Conservation (phyloP, 768 basidiomycete species). For the Pulveroboletus sp. region DNA sequence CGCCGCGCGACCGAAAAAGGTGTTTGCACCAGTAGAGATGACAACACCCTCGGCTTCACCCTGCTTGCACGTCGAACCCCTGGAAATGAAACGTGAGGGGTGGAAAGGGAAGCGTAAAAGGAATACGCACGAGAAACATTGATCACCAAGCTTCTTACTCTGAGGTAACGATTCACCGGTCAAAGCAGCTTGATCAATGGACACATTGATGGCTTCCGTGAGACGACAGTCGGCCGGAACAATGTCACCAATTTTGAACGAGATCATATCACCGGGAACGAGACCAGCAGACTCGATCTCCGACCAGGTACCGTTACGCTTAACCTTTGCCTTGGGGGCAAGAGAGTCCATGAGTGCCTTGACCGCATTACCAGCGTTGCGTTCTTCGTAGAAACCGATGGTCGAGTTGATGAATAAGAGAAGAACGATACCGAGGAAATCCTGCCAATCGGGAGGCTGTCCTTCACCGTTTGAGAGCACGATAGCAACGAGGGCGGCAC, state of each 20-base stretch:
- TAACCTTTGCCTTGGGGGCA: slow-evolving; percentile 95
- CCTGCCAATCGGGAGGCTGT: slow-evolving; percentile 91
- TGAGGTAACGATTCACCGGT: slow-evolving; percentile 96
- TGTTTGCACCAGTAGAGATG: slow-evolving; percentile 96
- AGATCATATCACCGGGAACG: slow-evolving; percentile 93
- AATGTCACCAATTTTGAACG: slow-evolving; percentile 99
- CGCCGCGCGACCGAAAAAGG: slow-evolving; percentile 98
- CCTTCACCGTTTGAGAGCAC: slow-evolving; percentile 90
- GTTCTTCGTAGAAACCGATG: slow-evolving; percentile 98
- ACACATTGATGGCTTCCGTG: slow-evolving; percentile 94
- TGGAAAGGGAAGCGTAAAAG: background rate
- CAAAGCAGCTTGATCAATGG: slow-evolving; percentile 96
- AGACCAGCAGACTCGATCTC: slow-evolving; percentile 90
- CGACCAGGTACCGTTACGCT: slow-evolving; percentile 77
- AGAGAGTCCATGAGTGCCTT: slow-evolving; percentile 99
- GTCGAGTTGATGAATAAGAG: slow-evolving; percentile 92
- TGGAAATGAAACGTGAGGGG: slow-evolving; percentile 24
- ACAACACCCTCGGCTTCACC: slow-evolving; percentile 99
- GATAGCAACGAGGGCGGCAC: slow-evolving; percentile 91
- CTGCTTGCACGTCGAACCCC: slow-evolving; percentile 97
- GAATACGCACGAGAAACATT: slow-evolving; percentile 92
- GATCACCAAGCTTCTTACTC: slow-evolving; percentile 89
- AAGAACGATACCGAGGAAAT: slow-evolving; percentile 94
- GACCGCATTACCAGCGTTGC: slow-evolving; percentile 96
- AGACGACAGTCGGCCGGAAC: slow-evolving; percentile 98